Conservation (phyloP, 768 basidiomycete species). For the Naganishia friedmannii region DNA sequence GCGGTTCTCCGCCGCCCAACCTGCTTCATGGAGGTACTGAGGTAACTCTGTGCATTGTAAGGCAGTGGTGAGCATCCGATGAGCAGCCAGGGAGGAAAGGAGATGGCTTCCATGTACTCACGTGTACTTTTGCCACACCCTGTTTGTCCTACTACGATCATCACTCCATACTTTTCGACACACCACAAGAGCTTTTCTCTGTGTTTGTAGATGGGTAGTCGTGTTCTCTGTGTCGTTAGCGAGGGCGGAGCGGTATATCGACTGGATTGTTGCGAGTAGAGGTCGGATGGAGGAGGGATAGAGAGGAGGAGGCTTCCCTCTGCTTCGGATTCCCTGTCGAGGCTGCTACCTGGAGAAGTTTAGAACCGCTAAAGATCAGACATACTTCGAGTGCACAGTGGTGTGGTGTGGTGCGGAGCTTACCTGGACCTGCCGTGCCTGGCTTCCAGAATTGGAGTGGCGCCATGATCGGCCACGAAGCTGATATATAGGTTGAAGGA, state of each 20-base stretch:
- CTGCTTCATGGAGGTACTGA: conserved; percentile 87
- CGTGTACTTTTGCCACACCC: conserved; percentile 98
- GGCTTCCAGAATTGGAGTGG: conserved; percentile 49
- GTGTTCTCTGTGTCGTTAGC: conserved; percentile 71
- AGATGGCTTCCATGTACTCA: conserved; percentile 54
- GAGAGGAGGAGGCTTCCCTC: conserved; percentile 65
- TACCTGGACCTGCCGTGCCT: conserved; percentile 50
- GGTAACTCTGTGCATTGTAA: conserved; percentile 71
- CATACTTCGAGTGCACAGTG: no score
- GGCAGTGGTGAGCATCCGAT: neutral
- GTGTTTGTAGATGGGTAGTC: conserved; percentile 86
- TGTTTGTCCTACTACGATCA: conserved; percentile 83
- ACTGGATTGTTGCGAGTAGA: conserved; percentile 31
- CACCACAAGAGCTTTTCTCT: conserved; percentile 79
- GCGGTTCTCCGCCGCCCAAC: conserved; percentile 80
- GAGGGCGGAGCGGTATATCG: conserved; percentile 58
- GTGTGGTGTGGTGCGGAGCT: no score
- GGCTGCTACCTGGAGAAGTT: conserved; percentile 57
- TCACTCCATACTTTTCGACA: conserved; percentile 75
- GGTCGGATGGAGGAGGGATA: conserved; percentile 57
- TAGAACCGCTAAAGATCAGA: no score
- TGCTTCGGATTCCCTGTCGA: conserved; percentile 75
- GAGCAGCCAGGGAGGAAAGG: neutral
- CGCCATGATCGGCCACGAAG: conserved; percentile 19
- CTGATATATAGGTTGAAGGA: neutral